Percentiles rank a stretch among this genome's conserved stretches.
These are phyloP conservation scores for Mycena haematopus DNA, from an alignment of 768 basidiomycete species.

Conservation along the genomic window DNA sequence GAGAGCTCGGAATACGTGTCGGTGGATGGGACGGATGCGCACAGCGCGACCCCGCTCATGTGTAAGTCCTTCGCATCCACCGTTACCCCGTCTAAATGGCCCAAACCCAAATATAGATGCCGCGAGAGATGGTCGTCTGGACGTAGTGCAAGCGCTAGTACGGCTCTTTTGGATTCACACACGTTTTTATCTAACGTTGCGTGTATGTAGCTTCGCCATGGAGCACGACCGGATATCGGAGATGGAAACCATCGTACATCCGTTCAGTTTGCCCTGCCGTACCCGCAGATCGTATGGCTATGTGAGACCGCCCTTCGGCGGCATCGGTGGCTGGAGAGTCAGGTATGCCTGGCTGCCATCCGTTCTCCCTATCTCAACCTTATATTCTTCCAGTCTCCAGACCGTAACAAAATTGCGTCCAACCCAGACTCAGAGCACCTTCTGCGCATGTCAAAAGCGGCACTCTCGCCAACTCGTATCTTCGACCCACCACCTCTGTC, in stretches of 20 bases:
- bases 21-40: slow-evolving; percentile 76
- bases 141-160: slow-evolving; percentile 73
- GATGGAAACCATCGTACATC: slow-evolving; percentile 77
- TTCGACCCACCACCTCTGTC: slow-evolving; percentile 49
- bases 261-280: slow-evolving; percentile 68
- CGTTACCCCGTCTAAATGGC: slow-evolving; percentile 15
- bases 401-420: slow-evolving; percentile 28
- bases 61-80: slow-evolving; percentile 56
- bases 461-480: slow-evolving; percentile 38
- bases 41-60: slow-evolving; percentile 84
- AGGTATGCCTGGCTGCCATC: slow-evolving; percentile 48
- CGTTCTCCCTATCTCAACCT: slow-evolving; percentile 23
- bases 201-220: slow-evolving; percentile 63
- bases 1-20: slow-evolving; percentile 65
- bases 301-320: slow-evolving; percentile 72
- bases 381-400: slow-evolving; percentile 33
- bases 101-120: slow-evolving; percentile 68
- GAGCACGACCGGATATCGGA: slow-evolving; percentile 74
- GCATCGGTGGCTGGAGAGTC: slow-evolving; percentile 63
- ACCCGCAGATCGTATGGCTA: slow-evolving; percentile 69
- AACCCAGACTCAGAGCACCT: slow-evolving; percentile 43
- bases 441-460: slow-evolving; percentile 44
- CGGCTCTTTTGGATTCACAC: slow-evolving; percentile 33
- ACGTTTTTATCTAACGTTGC: slow-evolving; percentile 10
- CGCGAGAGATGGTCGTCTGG: slow-evolving; percentile 71